Evolutionary conservation across 768 basidiomycete species (phyloP).

Genomic region (Gelatoporia subvermispora): DNA sequence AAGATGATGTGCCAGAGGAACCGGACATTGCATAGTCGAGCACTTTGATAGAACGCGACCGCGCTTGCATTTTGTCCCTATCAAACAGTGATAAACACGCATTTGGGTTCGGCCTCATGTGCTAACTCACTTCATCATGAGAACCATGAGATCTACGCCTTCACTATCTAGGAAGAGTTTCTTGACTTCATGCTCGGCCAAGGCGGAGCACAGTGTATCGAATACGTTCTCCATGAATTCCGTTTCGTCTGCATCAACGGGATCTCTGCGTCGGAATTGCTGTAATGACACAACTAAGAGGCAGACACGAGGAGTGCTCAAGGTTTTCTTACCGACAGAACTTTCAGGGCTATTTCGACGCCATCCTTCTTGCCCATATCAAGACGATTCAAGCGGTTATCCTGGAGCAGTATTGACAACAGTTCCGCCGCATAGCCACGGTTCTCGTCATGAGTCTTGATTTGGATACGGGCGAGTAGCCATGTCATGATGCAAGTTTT

Average conservation of each 20-base stretch:
- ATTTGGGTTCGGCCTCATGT: background rate
- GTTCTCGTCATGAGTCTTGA: conserved; percentile 81
- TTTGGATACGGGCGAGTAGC: conserved; percentile 72
- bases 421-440: conserved; percentile 91
- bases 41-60: conserved; percentile 82
- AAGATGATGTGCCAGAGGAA: conserved; percentile 57
- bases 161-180: conserved; percentile 81
- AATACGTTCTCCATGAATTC: conserved; percentile 99
- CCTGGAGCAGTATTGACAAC: conserved; percentile 85
- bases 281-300: conserved; percentile 25
- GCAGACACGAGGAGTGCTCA: conserved; percentile 5
- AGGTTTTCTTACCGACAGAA: conserved; percentile 63
- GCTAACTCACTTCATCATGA: conserved; percentile 85
- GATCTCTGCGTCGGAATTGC: conserved; percentile 87
- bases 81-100: background rate
- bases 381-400: conserved; percentile 62
- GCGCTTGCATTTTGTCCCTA: conserved; percentile 80
- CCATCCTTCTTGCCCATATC: conserved; percentile 71
- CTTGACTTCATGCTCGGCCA: conserved; percentile 78
- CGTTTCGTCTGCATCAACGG: conserved; percentile 80
- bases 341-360: conserved; percentile 69
- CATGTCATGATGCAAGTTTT: conserved; percentile 76
- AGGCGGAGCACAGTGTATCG: conserved; percentile 80
- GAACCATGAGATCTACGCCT: conserved; percentile 94
- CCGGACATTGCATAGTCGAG: conserved; percentile 90